Evolutionary conservation across 2,329 filamentous ascomycete species (phyloP).

Genomic region (Chaetomiaceae sp.): DNA sequence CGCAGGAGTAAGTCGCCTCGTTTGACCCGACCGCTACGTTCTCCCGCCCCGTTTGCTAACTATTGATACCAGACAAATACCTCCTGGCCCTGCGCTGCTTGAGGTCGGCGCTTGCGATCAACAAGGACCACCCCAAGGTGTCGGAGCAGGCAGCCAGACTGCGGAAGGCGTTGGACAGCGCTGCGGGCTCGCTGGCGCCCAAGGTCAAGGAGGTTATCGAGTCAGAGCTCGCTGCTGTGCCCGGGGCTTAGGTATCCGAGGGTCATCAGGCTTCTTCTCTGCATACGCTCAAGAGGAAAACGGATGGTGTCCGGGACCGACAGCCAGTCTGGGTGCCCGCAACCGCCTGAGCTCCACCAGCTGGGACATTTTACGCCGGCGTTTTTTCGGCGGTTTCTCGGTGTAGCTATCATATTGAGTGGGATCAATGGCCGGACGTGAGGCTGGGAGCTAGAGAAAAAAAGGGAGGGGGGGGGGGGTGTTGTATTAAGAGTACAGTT

Average conservation of each 20-base stretch:
- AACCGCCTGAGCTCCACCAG: background rate
- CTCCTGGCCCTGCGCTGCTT: slow-evolving; percentile 84
- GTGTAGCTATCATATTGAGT: background rate
- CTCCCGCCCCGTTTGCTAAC: slow-evolving; percentile 31
- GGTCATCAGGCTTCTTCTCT: no score
- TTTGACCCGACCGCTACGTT: no score
- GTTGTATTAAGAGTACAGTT: slow-evolving; percentile 1
- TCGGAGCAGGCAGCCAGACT: slow-evolving; percentile 71
- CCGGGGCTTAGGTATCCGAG: slow-evolving; percentile 8
- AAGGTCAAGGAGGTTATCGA: slow-evolving; percentile 67
- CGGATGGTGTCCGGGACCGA: background rate
- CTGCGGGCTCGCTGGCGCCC: slow-evolving; percentile 55
- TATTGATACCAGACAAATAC: slow-evolving; percentile 63
- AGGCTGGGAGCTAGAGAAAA: background rate
- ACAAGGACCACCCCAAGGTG: slow-evolving; percentile 65
- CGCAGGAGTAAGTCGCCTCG: slow-evolving; percentile 63
- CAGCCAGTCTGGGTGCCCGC: no score
- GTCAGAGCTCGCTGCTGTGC: slow-evolving; percentile 48
- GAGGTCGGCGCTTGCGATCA: slow-evolving; percentile 64
- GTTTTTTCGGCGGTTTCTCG: slow-evolving; percentile 1
- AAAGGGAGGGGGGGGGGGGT: slow-evolving; percentile 1
- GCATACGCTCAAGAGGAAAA: background rate
- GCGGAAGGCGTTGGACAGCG: slow-evolving; percentile 55
- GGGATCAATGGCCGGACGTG: background rate
- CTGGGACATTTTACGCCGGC: background rate